Evolutionary conservation across 768 basidiomycete genomes (phyloP).

Genomic region (Agrocybe pediades): DNA sequence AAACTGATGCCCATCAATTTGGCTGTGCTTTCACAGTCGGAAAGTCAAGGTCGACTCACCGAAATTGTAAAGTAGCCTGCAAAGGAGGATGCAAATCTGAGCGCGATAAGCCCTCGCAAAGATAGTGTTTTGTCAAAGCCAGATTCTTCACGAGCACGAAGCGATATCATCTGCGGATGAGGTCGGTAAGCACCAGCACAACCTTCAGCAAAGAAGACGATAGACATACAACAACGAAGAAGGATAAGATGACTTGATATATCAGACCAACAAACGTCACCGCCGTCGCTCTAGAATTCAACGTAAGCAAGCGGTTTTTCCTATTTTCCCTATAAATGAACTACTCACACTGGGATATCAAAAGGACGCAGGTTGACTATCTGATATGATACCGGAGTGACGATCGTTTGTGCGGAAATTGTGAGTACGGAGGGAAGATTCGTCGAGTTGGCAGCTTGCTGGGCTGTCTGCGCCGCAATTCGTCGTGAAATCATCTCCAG

Average conservation of each 20-base stretch:
- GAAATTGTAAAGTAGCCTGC: constrained; percentile 31
- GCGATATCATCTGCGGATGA: constrained; percentile 29
- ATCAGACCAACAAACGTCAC: constrained; percentile 57
- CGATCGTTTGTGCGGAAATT: constrained; percentile 50
- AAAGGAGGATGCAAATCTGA: constrained; percentile 27
- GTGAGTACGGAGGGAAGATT: constrained; percentile 37
- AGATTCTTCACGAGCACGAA: constrained; percentile 29
- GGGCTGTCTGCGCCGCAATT: constrained; percentile 33
- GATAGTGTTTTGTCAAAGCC: constrained; percentile 27
- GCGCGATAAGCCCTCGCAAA: constrained; percentile 25
- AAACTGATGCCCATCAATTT: constrained; percentile 38
- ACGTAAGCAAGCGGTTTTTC: neutral
- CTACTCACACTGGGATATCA: constrained; percentile 54
- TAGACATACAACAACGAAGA: constrained; percentile 41
- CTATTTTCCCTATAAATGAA: neutral
- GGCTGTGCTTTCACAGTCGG: neutral
- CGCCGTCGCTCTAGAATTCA: constrained; percentile 44
- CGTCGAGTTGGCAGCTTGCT: constrained; percentile 26
- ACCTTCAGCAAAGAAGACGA: neutral
- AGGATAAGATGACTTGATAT: constrained; percentile 49
- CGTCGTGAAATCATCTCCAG: constrained; percentile 34
- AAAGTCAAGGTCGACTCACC: constrained; percentile 13
- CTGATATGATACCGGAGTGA: constrained; percentile 48
- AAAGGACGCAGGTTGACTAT: constrained; percentile 57
- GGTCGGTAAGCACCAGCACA: neutral